Percentiles rank a stretch among this genome's conserved stretches.
phyloP scores from a whole-genome alignment of 768 basidiomycete genomes.

The Wakefieldia striispora region DNA sequence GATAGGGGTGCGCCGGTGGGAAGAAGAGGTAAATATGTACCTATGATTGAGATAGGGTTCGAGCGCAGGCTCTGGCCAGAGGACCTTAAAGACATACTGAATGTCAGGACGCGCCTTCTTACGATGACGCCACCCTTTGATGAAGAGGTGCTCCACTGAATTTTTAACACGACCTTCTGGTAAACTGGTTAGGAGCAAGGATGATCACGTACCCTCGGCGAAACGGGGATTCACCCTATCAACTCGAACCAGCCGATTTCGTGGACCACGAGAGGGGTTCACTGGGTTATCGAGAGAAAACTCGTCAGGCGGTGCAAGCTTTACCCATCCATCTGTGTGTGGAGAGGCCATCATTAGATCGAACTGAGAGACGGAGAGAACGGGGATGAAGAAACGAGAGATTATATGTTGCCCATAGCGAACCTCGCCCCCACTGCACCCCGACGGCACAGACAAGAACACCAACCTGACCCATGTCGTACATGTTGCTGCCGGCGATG shows the following conservation, averaged over 20 bases:
- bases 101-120: slow-evolving; percentile 50
- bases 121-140: slow-evolving; percentile 55
- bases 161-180: background rate
- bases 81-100: slow-evolving; percentile 50
- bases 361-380: background rate
- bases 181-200: background rate
- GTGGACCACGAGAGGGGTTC: slow-evolving; percentile 35
- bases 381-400: background rate
- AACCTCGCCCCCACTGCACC: slow-evolving; percentile 26
- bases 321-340: slow-evolving; percentile 27
- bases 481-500: slow-evolving; percentile 13
- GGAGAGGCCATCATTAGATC: slow-evolving; percentile 18
- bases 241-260: slow-evolving; percentile 44
- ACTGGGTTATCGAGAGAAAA: slow-evolving; percentile 42
- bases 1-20: slow-evolving; percentile 14
- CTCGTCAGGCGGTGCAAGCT: slow-evolving; percentile 30
- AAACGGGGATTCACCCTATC: slow-evolving; percentile 35
- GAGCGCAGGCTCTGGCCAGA: slow-evolving; percentile 43
- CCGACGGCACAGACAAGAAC: slow-evolving; percentile 12
- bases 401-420: slow-evolving; percentile 21
- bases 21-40: slow-evolving; percentile 31
- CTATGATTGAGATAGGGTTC: slow-evolving; percentile 46
- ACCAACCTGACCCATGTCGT: slow-evolving; percentile 4
- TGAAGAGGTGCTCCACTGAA: slow-evolving; percentile 50
- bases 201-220: slow-evolving; percentile 37